phyloP scores from a whole-genome alignment of 1,139 yeast genomes.

The Debaryomyces robertsiae region DNA sequence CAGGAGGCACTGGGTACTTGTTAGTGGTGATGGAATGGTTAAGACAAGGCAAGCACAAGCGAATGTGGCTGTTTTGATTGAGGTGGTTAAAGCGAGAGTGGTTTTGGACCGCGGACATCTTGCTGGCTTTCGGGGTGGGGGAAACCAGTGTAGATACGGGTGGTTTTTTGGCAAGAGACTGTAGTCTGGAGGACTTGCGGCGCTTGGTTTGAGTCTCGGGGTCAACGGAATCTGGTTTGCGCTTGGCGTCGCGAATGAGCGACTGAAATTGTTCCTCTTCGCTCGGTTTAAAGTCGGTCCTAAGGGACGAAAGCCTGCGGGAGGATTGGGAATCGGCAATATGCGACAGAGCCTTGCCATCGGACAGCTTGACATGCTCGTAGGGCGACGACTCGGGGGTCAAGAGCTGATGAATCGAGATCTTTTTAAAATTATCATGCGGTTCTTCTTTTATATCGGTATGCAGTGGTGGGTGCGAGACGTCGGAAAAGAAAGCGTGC shows the following conservation, averaged over 20 bases:
- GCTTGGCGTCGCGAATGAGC: constrained; percentile 21
- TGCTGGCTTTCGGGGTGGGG: constrained; percentile 11
- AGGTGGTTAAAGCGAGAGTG: constrained; percentile 22
- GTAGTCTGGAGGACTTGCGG: constrained; percentile 10
- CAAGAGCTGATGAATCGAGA: constrained; percentile 25
- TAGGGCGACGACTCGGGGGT: constrained; percentile 44
- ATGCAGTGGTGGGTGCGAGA: neutral
- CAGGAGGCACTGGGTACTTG: constrained; percentile 18
- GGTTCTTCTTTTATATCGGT: constrained; percentile 6
- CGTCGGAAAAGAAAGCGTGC: constrained; percentile 22
- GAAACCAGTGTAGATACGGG: neutral
- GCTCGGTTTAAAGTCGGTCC: constrained; percentile 11
- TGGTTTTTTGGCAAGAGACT: constrained; percentile 1
- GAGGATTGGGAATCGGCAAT: constrained; percentile 10
- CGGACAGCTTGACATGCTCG: constrained; percentile 13
- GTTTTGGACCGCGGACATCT: constrained; percentile 20
- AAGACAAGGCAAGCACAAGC: constrained; percentile 26
- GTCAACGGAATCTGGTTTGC: constrained; percentile 11
- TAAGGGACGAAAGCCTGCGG: constrained; percentile 10
- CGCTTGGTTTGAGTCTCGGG: constrained; percentile 4
- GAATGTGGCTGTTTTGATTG: constrained; percentile 25
- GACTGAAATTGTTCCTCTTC: constrained; percentile 22
- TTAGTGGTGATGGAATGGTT: constrained; percentile 5
- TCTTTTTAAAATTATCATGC: neutral
- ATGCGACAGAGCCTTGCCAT: neutral